phyloP scores from a whole-genome alignment of 202 grass and related monocot species.

The Tripidium arundinaceum region DNA sequence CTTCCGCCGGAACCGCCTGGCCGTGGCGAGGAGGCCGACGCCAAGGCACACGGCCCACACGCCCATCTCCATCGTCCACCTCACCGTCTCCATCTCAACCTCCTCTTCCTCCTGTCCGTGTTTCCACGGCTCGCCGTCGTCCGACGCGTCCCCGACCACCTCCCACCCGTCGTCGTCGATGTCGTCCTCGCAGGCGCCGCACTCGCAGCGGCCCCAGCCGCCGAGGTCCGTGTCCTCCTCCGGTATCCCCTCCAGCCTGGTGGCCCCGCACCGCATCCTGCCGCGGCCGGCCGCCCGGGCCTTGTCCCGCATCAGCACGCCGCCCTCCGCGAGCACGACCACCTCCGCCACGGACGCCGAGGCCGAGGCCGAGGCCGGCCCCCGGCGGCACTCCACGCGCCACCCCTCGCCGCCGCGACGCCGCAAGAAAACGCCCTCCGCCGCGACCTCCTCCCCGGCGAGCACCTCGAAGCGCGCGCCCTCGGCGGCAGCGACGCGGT shows the following conservation, averaged over 20 bases:
- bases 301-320: slow-evolving; percentile 18
- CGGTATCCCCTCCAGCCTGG: slow-evolving; percentile 54
- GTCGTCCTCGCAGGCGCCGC: neutral
- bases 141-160: slow-evolving; percentile 17
- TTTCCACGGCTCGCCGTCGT: neutral
- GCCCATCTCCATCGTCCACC: slow-evolving; percentile 67
- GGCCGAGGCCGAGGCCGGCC: neutral
- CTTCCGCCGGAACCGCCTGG: slow-evolving; percentile 17
- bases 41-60: slow-evolving; percentile 65
- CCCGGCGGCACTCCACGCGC: slow-evolving; percentile 39
- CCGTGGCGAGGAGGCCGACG: slow-evolving; percentile 49
- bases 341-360: slow-evolving; percentile 10
- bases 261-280: slow-evolving; percentile 18
- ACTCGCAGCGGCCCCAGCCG: slow-evolving; percentile 34
- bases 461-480: slow-evolving; percentile 56
- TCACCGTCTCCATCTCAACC: slow-evolving; percentile 35
- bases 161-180: slow-evolving; percentile 17
- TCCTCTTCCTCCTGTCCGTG: neutral
- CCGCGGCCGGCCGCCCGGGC: neutral
- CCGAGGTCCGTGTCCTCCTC: slow-evolving; percentile 43
- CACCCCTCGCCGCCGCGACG: neutral
- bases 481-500: slow-evolving; percentile 44
- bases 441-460: slow-evolving; percentile 22
- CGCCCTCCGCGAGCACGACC: slow-evolving; percentile 42
- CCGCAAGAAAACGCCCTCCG: slow-evolving; percentile 40